Conservation (phyloP, 805 yeast species). For the Ogataea parapolymorpha region DNA sequence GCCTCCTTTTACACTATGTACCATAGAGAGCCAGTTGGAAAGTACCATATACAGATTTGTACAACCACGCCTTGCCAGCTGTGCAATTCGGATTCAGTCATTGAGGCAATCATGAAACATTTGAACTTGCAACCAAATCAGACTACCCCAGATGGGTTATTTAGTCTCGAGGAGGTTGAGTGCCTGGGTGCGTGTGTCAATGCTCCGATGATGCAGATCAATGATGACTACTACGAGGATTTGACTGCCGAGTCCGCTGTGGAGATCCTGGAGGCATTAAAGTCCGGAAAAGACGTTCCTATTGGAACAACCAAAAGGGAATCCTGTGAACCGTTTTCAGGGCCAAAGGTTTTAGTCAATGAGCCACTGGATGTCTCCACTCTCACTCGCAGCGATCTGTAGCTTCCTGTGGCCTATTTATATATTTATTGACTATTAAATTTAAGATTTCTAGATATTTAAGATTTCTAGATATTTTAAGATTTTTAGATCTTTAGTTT, state of each 20-base stretch:
- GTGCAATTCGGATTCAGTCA: conserved; percentile 77
- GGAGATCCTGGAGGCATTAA: conserved; percentile 57
- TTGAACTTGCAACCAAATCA: conserved; percentile 71
- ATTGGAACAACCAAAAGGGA: conserved; percentile 69
- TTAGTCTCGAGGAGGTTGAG: conserved; percentile 84
- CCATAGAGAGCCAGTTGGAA: conserved; percentile 82
- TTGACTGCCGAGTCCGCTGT: conserved; percentile 65
- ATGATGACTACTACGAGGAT: conserved; percentile 82
- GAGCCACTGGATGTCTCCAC: conserved; percentile 69
- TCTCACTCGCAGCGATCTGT: conserved; percentile 72
- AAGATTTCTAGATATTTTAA: conserved; percentile 8
- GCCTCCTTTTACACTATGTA: conserved; percentile 93
- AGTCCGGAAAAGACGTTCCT: conserved; percentile 55
- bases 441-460: conserved; percentile 1
- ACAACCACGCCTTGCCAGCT: conserved; percentile 89
- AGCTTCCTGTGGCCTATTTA: conserved; percentile 5
- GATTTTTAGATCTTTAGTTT: conserved; percentile 12
- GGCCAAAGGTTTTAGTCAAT: conserved; percentile 56
- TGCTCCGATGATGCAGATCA: conserved; percentile 84
- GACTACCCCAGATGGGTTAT: conserved; percentile 69
- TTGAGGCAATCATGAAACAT: conserved; percentile 61
- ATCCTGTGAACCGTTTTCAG: conserved; percentile 74
- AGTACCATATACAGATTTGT: conserved; percentile 78
- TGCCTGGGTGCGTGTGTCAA: conserved; percentile 91
- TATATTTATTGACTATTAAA: conserved; percentile 4